Conservation (phyloP, 495 filamentous ascomycete genomes). For the Daldinia vernicosa region DNA sequence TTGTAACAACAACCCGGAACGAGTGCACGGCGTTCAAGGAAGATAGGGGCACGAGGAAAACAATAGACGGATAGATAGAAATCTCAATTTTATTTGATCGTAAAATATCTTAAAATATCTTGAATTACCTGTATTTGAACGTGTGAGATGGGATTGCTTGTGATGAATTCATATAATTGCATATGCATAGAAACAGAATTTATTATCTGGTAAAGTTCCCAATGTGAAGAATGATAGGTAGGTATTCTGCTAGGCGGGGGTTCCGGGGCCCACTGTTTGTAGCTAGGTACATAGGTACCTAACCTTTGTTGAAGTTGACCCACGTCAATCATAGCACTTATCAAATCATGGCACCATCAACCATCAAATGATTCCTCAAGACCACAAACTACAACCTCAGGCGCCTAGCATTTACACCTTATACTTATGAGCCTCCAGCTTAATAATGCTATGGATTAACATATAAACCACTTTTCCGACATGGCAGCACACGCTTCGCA, state of each 20-base stretch:
- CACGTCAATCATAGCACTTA: too few relatives aligned
- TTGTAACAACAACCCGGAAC: slow-evolving; percentile 34
- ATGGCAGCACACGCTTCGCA: slow-evolving; percentile 32
- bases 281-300: too few relatives aligned
- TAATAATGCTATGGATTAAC: slow-evolving; percentile 8
- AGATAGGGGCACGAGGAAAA: slow-evolving; percentile 15
- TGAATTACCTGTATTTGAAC: neutral
- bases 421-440: neutral
- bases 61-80: slow-evolving; percentile 35
- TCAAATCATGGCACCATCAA: too few relatives aligned
- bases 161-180: neutral
- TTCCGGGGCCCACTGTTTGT: too few relatives aligned
- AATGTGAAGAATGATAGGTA: too few relatives aligned
- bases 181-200: too few relatives aligned
- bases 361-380: too few relatives aligned
- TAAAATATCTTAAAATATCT: neutral
- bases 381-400: neutral
- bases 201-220: too few relatives aligned
- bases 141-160: neutral
- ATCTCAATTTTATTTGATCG: slow-evolving; percentile 16
- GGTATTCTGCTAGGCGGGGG: too few relatives aligned
- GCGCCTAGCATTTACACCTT: neutral
- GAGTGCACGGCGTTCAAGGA: slow-evolving; percentile 48
- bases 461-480: neutral
- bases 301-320: too few relatives aligned